phyloP scores from a whole-genome alignment of 2,329 filamentous ascomycete species.

The Exophiala viscosa region DNA sequence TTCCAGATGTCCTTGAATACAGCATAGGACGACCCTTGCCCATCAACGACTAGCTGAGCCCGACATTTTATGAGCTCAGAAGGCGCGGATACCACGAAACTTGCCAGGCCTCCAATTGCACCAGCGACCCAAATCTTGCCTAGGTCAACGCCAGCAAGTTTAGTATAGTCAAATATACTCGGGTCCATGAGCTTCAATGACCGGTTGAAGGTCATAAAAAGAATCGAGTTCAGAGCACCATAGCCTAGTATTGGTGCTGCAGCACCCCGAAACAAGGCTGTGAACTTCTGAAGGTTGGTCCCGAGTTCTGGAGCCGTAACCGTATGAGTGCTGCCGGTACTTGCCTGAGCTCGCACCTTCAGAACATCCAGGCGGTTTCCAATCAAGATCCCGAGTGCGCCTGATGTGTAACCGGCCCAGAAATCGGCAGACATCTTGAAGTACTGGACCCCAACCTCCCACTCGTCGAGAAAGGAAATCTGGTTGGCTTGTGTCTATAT shows the following conservation, averaged over 20 bases:
- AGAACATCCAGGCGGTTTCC: constrained; percentile 80
- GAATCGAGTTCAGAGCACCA: constrained; percentile 82
- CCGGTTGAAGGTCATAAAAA: constrained; percentile 88
- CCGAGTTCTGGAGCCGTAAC: not conserved
- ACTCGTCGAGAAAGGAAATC: not conserved
- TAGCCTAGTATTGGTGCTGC: constrained; percentile 86
- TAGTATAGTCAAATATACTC: constrained; percentile 42
- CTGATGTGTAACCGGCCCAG: constrained; percentile 87
- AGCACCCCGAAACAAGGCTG: constrained; percentile 52
- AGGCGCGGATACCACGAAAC: constrained; percentile 79
- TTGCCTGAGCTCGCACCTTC: constrained; percentile 77
- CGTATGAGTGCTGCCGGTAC: constrained; percentile 25
- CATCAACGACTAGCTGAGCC: constrained; percentile 61
- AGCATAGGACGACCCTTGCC: constrained; percentile 55
- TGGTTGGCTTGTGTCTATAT: too few relatives aligned
- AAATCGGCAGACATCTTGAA: constrained; percentile 76
- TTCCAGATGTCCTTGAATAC: constrained; percentile 62
- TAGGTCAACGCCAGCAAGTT: constrained; percentile 48
- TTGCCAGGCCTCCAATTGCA: constrained; percentile 75
- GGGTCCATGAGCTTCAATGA: constrained; percentile 61
- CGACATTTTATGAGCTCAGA: constrained; percentile 90
- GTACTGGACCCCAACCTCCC: not conserved
- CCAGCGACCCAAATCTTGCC: constrained; percentile 74
- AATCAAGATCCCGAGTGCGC: constrained; percentile 78
- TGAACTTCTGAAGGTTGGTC: constrained; percentile 14